A percentile compares a stretch with the other conserved stretches of the same genome.
phyloP scores from a whole-genome alignment of 257 asterid species.

The Gentiana dahurica region DNA sequence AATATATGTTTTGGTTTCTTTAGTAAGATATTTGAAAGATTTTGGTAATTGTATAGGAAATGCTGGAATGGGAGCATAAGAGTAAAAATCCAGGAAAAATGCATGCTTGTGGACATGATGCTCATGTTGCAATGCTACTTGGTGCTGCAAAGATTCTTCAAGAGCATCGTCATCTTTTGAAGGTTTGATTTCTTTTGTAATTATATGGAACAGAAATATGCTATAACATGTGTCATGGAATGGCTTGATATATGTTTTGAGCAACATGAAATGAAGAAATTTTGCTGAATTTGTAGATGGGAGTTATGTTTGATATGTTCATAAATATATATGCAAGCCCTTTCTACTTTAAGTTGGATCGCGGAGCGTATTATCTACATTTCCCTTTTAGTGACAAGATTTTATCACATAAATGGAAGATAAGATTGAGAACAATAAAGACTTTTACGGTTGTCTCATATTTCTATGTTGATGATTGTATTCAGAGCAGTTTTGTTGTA shows the following conservation, averaged over 20 bases:
- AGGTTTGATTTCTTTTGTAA: conserved; percentile 34
- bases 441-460: not conserved
- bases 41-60: conserved; percentile 41
- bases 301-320: no score
- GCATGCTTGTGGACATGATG: conserved; percentile 99
- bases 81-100: conserved; percentile 81
- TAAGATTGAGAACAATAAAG: no score
- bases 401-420: no score
- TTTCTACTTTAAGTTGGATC: no score
- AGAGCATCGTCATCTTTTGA: conserved; percentile 39
- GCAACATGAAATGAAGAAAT: no score
- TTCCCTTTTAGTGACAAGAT: no score
- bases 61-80: conserved; percentile 95
- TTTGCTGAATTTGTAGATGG: no score
- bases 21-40: not conserved
- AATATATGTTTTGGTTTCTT: not conserved
- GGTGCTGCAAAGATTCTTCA: conserved; percentile 96
- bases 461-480: not conserved
- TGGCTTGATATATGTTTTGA: no score
- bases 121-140: conserved; percentile 94
- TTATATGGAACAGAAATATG: no score
- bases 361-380: no score
- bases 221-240: no score
- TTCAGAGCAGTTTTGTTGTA: not conserved
- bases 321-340: no score